Base-by-base conservation (phyloP, 2,329 filamentous ascomycete species). In the Nothophaeocryptopus gaeumannii region DNA sequence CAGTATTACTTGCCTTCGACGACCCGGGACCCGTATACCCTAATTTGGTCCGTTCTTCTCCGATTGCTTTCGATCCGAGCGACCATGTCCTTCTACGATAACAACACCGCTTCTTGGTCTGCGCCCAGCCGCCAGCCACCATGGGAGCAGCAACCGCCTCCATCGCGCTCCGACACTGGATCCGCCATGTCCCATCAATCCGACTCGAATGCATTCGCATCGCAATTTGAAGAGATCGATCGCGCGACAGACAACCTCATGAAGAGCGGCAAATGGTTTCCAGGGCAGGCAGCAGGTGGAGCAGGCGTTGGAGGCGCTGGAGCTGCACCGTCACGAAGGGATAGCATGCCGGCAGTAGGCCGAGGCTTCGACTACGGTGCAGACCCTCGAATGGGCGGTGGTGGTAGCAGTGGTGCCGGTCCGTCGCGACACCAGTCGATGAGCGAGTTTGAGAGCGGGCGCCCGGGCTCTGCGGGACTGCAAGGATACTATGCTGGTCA, bases 201-300 rank as follows among this genome's bases (percentile, higher is more conserved):
- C 40, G 89, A 95, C 54, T 79, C 81, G 51, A 76, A 78, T 65
- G 89, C 90, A 52, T 96, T 95, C 70, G 83, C 83, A 60, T 85
- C 87, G 68, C 90, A 96, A 73, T 86, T 95, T 71, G 90, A 95
- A 76, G 93, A 99, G 82, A 90, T 99, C 64, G 93, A 97, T 60
- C 86, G 92, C 69, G 92, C 92, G 61, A 84, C 92, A 66, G 93
- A 97, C 67, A 97, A 97, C 72, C 81, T 99, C 54, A 81, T 92
- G 66, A 97, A 97, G 80, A 96, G 91, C 70, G 91, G 91, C 66
- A 97, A 97, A 78, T 85, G 91, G 74, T 93, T 92, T 73, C 66
- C 67, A 15, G 63, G 63, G 12, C 56, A 66, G 13, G 61, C 64
- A 36, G 58, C 63, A 51, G 59, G 42, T 29, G 37, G 47, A n/a